Evolutionary conservation across 805 yeast genomes (phyloP).

Genomic region (Cyberlindnera nakhonratchasimensis): DNA sequence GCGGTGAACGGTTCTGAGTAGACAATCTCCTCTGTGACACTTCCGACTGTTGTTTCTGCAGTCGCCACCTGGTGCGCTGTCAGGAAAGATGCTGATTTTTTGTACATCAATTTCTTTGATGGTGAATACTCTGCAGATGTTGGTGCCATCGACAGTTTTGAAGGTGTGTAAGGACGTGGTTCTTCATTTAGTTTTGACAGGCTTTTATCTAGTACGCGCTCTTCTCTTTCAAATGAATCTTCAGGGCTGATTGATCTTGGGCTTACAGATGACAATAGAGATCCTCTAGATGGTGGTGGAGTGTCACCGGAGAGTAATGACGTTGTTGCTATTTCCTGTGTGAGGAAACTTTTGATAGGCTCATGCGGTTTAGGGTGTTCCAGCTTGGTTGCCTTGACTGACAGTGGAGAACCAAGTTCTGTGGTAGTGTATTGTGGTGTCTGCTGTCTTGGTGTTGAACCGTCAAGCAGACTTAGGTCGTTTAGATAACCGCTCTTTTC

Average conservation of each 20-base stretch:
- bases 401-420: slow-evolving; percentile 5
- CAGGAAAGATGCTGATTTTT: slow-evolving; percentile 19
- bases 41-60: slow-evolving; percentile 20
- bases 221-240: slow-evolving; percentile 25
- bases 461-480: slow-evolving; percentile 6
- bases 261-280: neutral
- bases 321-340: neutral
- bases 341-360: neutral
- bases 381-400: neutral
- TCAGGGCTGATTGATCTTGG: slow-evolving; percentile 16
- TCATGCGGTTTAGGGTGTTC: neutral
- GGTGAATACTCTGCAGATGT: slow-evolving; percentile 14
- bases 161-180: slow-evolving; percentile 5
- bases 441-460: slow-evolving; percentile 13
- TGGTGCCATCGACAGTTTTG: slow-evolving; percentile 1
- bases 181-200: slow-evolving; percentile 10
- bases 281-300: neutral
- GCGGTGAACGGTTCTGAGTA: slow-evolving; percentile 20
- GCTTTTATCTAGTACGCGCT: slow-evolving; percentile 14
- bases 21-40: slow-evolving; percentile 24
- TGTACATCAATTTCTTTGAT: slow-evolving; percentile 17
- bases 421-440: slow-evolving; percentile 4
- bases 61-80: slow-evolving; percentile 5
- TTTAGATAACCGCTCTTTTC: neutral
- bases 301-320: slow-evolving; percentile 1